Evolutionary conservation across 129 eudicot species (phyloP), one percentile per base, ranked within the genome.

Genomic region (Scalesia atractyloides): DNA sequence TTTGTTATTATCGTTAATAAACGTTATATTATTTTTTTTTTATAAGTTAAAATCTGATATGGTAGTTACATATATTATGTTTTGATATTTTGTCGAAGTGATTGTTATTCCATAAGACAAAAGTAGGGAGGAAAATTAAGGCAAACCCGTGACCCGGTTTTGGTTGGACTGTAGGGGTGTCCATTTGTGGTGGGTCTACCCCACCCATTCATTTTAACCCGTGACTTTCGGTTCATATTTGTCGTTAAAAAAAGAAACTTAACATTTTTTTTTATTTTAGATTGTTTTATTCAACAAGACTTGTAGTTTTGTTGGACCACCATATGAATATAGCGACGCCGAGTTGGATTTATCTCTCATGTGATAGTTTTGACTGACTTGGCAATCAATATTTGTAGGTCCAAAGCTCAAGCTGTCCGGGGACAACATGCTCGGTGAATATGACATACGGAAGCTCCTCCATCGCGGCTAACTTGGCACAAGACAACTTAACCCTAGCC

Each of bases 401-500:
- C 46, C 81, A 79, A 54, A 83, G 85, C 79, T 77, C 91, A 7
- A 82, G 68, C 2, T 90, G 99, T 66, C 48, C 22, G 1, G 89
- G 83, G 59, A 86, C 77, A n/a, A 22, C 84, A 10, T 95, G 99
- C 66, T 81, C 85, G 54, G 86, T 88, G 85, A 95, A 95, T 86
- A 49, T 76, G 66, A 90, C 97, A 22, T 95, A 95, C 18, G 99
- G 99, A 19, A 72, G 82, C 80, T 95, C 97, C 47, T 43, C 81
- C 68, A 43, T 95, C 12, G 70, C 77, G 14, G 93, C 97, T 68
- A 78, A 54, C 79, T 76, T 95, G 19, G 84, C 87, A 24, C 88
- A 79, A 68, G 99, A 95, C 91, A 84, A 89, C 66, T 14, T 90
- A 26, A 85, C 89, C 79, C 88, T 95, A 12, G 96, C 99, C 54